phyloP scores from a whole-genome alignment of 139 green algal species.

The Pedinophyceae sp. region DNA sequence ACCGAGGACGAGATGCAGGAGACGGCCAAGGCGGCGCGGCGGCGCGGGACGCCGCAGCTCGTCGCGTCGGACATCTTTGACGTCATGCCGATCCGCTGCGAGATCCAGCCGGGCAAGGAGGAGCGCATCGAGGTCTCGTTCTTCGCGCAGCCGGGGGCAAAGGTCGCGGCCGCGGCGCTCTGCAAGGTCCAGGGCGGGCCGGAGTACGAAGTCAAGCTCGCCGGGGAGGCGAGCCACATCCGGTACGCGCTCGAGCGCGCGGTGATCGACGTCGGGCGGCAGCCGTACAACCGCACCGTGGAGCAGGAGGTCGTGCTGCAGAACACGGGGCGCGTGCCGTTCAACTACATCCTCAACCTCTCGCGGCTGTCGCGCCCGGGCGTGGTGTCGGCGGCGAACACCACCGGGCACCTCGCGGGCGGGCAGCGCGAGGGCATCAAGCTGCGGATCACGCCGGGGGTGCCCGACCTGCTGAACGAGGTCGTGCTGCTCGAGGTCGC shows the following conservation, averaged over 20 bases:
- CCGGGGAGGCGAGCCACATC: slow-evolving; percentile 48
- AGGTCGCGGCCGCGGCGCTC: slow-evolving; percentile 24
- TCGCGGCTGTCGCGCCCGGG: slow-evolving; percentile 20
- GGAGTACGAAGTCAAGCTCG: slow-evolving; percentile 24
- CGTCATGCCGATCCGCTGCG: slow-evolving; percentile 48
- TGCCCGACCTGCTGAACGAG: slow-evolving; percentile 49
- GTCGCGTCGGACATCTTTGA: slow-evolving; percentile 46
- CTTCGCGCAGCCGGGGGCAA: slow-evolving; percentile 38
- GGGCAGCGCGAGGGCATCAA: slow-evolving; percentile 31
- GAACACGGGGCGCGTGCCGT: slow-evolving; percentile 31
- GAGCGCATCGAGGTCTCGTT: slow-evolving; percentile 42
- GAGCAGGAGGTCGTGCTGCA: slow-evolving; percentile 33
- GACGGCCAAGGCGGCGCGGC: not conserved
- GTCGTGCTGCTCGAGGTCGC: slow-evolving; percentile 45
- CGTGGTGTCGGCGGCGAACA: slow-evolving; percentile 24
- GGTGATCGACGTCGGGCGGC: slow-evolving; percentile 34
- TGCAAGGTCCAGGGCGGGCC: slow-evolving; percentile 55
- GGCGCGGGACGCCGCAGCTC: slow-evolving; percentile 11
- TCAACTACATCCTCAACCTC: slow-evolving; percentile 43
- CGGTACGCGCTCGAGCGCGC: slow-evolving; percentile 46
- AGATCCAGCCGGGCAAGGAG: slow-evolving; percentile 33
- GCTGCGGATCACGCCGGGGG: slow-evolving; percentile 30
- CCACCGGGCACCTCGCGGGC: slow-evolving; percentile 20
- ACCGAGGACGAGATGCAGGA: slow-evolving; percentile 9
- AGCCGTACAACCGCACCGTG: slow-evolving; percentile 37